Conservation (phyloP, 805 yeast species). For the Priceomyces fermenticarens region DNA sequence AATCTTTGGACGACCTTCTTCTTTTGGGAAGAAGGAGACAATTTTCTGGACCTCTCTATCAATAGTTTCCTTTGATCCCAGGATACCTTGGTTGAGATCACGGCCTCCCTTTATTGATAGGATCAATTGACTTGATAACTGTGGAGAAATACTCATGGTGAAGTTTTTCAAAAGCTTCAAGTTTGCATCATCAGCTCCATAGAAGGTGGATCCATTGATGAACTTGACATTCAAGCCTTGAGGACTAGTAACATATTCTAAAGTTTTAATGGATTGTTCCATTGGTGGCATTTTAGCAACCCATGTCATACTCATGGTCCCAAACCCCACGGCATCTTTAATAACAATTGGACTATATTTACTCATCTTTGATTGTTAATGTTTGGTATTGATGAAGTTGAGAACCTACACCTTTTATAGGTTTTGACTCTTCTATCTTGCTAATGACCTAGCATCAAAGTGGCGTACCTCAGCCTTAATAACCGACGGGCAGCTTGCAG, state of each 20-base stretch:
- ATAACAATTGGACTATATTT: slow-evolving; percentile 7
- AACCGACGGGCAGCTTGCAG: too few relatives aligned
- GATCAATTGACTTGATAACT: slow-evolving; percentile 47
- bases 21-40: too few relatives aligned
- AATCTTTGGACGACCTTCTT: too few relatives aligned
- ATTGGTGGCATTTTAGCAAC: slow-evolving; percentile 49
- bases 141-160: slow-evolving; percentile 52
- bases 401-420: too few relatives aligned
- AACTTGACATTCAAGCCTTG: slow-evolving; percentile 47
- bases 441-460: too few relatives aligned
- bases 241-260: slow-evolving; percentile 46
- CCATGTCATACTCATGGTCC: slow-evolving; percentile 83
- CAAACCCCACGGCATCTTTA: slow-evolving; percentile 54
- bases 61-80: slow-evolving; percentile 44
- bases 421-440: too few relatives aligned
- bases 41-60: slow-evolving; percentile 47
- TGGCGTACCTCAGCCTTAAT: too few relatives aligned
- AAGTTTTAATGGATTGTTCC: slow-evolving; percentile 50
- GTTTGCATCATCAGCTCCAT: slow-evolving; percentile 57
- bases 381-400: too few relatives aligned
- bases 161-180: slow-evolving; percentile 51
- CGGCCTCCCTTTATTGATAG: slow-evolving; percentile 70
- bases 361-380: too few relatives aligned
- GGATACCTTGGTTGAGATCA: slow-evolving; percentile 16
- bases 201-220: slow-evolving; percentile 77